Conservation (phyloP, 1,139 yeast genomes). For the Suhomyces choctaworum region DNA sequence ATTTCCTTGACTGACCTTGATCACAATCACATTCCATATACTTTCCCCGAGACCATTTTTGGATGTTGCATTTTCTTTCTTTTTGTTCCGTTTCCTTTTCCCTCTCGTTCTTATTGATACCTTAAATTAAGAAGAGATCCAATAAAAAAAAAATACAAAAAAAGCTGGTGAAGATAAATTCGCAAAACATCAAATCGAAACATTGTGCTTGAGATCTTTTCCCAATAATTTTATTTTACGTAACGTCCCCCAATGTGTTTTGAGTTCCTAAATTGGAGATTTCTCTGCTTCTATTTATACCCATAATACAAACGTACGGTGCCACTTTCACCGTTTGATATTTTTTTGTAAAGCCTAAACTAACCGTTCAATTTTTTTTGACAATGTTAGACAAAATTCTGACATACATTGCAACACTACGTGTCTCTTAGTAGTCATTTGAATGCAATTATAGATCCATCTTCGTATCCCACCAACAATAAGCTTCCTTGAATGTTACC, state of each 20-base stretch:
- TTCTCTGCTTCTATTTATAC: constrained; percentile 4
- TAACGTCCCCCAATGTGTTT: no score
- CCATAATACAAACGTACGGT: constrained; percentile 7
- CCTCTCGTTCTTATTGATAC: constrained; percentile 10
- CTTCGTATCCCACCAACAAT: constrained; percentile 36
- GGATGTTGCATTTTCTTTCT: constrained; percentile 4
- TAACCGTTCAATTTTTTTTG: no score
- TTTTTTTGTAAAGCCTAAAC: not conserved
- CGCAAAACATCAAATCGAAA: no score
- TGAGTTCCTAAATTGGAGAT: not conserved
- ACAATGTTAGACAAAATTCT: no score
- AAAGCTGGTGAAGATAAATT: no score
- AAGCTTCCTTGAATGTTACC: constrained; percentile 15
- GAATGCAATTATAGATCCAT: constrained; percentile 29
- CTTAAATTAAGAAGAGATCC: constrained; percentile 8
- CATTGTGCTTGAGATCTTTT: constrained; percentile 2
- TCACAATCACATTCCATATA: no score
- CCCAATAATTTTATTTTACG: no score
- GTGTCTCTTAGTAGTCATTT: no score
- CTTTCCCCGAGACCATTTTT: no score
- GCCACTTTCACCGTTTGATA: constrained; percentile 1
- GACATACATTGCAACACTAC: no score
- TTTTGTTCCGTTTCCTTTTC: constrained; percentile 1
- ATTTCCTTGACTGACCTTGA: no score
- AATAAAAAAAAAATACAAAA: constrained; percentile 3